Evolutionary conservation across 805 yeast genomes (phyloP).

Genomic region (Barnettozyma vustinii): DNA sequence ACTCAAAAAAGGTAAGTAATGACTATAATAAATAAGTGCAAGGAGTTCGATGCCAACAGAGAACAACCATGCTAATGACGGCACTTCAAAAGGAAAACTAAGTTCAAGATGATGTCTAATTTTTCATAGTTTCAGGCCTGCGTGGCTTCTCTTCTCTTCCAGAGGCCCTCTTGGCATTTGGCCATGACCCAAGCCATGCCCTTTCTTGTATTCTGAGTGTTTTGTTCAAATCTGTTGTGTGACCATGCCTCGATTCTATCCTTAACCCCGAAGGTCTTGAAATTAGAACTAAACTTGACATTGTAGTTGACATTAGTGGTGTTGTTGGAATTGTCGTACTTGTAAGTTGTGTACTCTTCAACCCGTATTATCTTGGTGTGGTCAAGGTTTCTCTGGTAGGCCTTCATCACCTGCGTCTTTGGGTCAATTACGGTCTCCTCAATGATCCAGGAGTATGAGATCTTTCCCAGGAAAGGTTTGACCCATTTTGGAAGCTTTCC

Average conservation of each 20-base stretch:
- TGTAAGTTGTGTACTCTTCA: constrained; percentile 68
- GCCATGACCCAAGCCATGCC: constrained; percentile 81
- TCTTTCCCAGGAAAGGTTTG: constrained; percentile 65
- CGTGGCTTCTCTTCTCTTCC: constrained; percentile 18
- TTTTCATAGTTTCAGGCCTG: neutral
- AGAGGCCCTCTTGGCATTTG: constrained; percentile 34
- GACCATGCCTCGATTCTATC: constrained; percentile 82
- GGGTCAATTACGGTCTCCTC: constrained; percentile 78
- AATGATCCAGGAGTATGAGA: constrained; percentile 72
- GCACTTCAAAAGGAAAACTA: neutral
- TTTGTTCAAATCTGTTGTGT: constrained; percentile 59
- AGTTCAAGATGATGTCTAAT: neutral
- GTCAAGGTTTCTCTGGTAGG: constrained; percentile 80
- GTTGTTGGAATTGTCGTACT: constrained; percentile 27
- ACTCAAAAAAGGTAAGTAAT: neutral
- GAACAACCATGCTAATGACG: neutral
- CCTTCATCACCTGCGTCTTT: constrained; percentile 40
- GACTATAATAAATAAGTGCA: neutral
- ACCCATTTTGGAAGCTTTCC: constrained; percentile 82
- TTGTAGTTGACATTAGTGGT: constrained; percentile 46
- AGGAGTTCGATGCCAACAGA: neutral
- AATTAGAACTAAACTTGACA: constrained; percentile 70
- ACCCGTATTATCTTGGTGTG: constrained; percentile 73
- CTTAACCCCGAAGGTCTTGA: constrained; percentile 55
- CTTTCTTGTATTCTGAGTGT: constrained; percentile 56